Base-by-base conservation (phyloP, 768 basidiomycete genomes). In the Leccinellum rugosiceps region DNA sequence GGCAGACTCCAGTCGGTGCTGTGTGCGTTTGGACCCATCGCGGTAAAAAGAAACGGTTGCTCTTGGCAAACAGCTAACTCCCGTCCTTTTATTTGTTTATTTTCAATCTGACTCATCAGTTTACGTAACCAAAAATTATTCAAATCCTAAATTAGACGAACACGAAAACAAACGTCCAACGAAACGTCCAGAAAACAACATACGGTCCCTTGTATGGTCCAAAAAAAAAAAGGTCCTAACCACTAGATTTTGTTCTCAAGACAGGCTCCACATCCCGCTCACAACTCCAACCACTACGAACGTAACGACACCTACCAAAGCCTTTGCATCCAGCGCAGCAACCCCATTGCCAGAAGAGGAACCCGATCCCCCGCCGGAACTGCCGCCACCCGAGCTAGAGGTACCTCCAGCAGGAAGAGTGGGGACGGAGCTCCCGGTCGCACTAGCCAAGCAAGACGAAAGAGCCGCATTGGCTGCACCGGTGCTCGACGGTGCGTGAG, bases 391-490 rank as follows among this genome's bases (percentile, higher is more conserved):
- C 11, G 38, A 41, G 38, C 15, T 0, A 17, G 66, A 57, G 32
- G 68, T 65, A 14, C 59, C 55, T 26, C 25, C 25, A 25, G 25
- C 25, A 25, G 25, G 25, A 25, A 25, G 25, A 25, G 78, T 78
- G 4, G 90, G 90, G 9, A 83, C 81, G 69, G 85, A 86, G 7
- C 84, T 85, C 14, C 86, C 80, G 14, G 75, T 70, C 15, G 87
- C 81, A 66, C 78, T 85, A 19, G 88, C 69, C 54, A 91, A 72
- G 67, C 90, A 93, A 14, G 88, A 86, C 53, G 75, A 80, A 23
- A 81, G 86, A 41, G 81, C 87, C 35, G 83, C 73, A 56, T 76
- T 76, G 43, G 83, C 82, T 28, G 78, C 77, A 10, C 78, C 73
- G 15, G 73, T 74, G 48, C 71, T 67, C 7, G 86, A 68, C 30